Base-by-base conservation (phyloP, 257 asterid genomes). In the Solanum etuberosum region DNA sequence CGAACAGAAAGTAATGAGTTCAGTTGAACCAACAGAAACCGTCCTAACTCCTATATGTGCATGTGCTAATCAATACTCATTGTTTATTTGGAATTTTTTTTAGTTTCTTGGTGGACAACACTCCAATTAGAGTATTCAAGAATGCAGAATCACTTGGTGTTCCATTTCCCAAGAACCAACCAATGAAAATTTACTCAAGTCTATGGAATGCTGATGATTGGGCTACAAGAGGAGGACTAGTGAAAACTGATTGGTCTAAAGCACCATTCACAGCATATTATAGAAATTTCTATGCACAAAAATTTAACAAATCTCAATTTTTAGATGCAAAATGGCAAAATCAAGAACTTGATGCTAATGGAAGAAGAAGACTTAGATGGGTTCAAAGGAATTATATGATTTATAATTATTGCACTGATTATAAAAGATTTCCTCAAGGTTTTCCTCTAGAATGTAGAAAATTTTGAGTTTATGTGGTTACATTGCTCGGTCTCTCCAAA, bases 241-340 rank as follows among this genome's bases (percentile, higher is more conserved):
- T 93, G 42, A 95, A 95, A 73, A 91, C 93, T 4, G 98, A 95
- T 70, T 95, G 98, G 98, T 85, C 96, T 0, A 91, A 92, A 84
- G 97, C 97, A n/a, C 98, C 98, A 18, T 95, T 95, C 86, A 94
- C 94, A 6, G 98, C 98, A 2, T 93, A 92, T 87, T 94, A 91
- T 87, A 90, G 97, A 14, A 94, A 94, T 86, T 94, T 95, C 90
- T 77, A 90, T 48, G 94, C 88, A 3, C 93, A 91, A 57, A 89
- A 90, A 5, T 59, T 87, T 20, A 67, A 59, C 83, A 89, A 48
- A 6, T 25, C 93, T 3, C 88, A 89, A 25, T 91, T 86, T 88
- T 77, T 96, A 10, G 92, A 89, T 8, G 91, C 88, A 29, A 93
- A 89, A 35, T 95, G 93, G 97, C 92, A 91, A 83, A 90, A 31